A percentile compares a stretch with the other conserved stretches of the same genome.
Evolutionary conservation across 208 protist genomes (phyloP).

Genomic region (Trypanosoma platydactyli): DNA sequence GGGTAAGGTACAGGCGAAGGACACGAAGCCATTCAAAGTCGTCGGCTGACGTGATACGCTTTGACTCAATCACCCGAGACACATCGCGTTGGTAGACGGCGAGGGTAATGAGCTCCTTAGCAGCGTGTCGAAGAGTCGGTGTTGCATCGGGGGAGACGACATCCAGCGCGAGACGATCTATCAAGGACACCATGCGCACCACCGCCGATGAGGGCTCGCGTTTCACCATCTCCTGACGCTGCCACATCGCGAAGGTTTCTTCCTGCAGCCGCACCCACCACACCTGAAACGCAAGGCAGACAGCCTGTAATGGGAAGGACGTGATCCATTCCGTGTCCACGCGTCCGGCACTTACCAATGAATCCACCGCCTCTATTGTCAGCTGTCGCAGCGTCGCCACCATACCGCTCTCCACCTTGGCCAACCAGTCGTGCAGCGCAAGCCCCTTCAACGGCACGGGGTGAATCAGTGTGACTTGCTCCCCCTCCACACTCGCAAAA

Average conservation of each 20-base stretch:
- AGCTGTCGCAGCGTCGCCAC: slow-evolving; percentile 70
- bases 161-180: slow-evolving; percentile 79
- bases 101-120: slow-evolving; percentile 98
- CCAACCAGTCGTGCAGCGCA: slow-evolving; percentile 95
- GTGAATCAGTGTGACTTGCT: slow-evolving; percentile 86
- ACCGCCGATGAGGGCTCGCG: slow-evolving; percentile 13
- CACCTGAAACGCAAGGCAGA: slow-evolving; percentile 92
- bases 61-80: slow-evolving; percentile 65
- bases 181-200: slow-evolving; percentile 73
- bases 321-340: slow-evolving; percentile 88
- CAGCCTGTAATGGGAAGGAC: slow-evolving; percentile 90
- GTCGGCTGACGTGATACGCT: slow-evolving; percentile 41
- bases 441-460: slow-evolving; percentile 60
- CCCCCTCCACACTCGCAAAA: slow-evolving; percentile 93
- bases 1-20: slow-evolving; percentile 94
- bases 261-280: slow-evolving; percentile 93
- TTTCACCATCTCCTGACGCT: background rate
- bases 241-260: slow-evolving; percentile 33
- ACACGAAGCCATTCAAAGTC: slow-evolving; percentile 98
- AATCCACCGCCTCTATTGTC: slow-evolving; percentile 44
- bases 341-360: slow-evolving; percentile 25
- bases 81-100: slow-evolving; percentile 98
- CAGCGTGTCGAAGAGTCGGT: slow-evolving; percentile 75
- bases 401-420: slow-evolving; percentile 91
- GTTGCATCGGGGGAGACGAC: slow-evolving; percentile 38